Percentiles rank a stretch among this genome's conserved stretches.
phyloP scores from a whole-genome alignment of 495 filamentous ascomycete genomes.

The Podospora pseudoanserina region DNA sequence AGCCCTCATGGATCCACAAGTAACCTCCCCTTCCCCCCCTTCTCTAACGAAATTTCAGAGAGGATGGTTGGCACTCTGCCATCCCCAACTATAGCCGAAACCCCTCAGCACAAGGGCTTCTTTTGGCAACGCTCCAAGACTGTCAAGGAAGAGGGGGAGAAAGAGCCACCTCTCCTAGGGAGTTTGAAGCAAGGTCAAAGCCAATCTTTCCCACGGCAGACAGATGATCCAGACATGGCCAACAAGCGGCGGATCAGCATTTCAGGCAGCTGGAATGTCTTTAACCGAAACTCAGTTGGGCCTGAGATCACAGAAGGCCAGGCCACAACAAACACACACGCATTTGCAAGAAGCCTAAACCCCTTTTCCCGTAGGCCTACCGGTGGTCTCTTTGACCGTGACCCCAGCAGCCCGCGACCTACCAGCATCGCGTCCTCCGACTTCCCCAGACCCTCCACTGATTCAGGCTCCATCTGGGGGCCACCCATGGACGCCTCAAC shows the following conservation, averaged over 20 bases:
- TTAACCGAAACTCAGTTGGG: slow-evolving; percentile 50
- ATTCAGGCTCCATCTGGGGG: slow-evolving; percentile 57
- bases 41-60: slow-evolving; percentile 39
- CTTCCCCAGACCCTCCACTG: slow-evolving; percentile 75
- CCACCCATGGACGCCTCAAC: slow-evolving; percentile 26
- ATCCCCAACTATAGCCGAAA: slow-evolving; percentile 19
- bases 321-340: slow-evolving; percentile 33
- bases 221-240: slow-evolving; percentile 44
- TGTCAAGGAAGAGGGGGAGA: slow-evolving; percentile 64
- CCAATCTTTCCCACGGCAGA: slow-evolving; percentile 68
- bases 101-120: slow-evolving; percentile 37
- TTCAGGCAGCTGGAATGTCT: slow-evolving; percentile 51
- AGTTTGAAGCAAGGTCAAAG: slow-evolving; percentile 72
- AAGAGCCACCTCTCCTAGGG: slow-evolving; percentile 66
- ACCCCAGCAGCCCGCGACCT: slow-evolving; percentile 68
- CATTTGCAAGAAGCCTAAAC: slow-evolving; percentile 51
- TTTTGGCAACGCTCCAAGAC: slow-evolving; percentile 68
- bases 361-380: slow-evolving; percentile 66
- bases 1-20: slow-evolving; percentile 62
- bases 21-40: slow-evolving; percentile 51
- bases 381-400: slow-evolving; percentile 60
- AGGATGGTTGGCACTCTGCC: slow-evolving; percentile 26
- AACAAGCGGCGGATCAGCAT: slow-evolving; percentile 51
- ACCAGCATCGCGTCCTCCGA: slow-evolving; percentile 78
- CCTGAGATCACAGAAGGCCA: slow-evolving; percentile 37